Percentiles rank a stretch among this genome's conserved stretches.
These are phyloP conservation scores for Cytospora chrysosperma DNA, from an alignment of 2,329 filamentous ascomycete species.

Conservation along the genomic window DNA sequence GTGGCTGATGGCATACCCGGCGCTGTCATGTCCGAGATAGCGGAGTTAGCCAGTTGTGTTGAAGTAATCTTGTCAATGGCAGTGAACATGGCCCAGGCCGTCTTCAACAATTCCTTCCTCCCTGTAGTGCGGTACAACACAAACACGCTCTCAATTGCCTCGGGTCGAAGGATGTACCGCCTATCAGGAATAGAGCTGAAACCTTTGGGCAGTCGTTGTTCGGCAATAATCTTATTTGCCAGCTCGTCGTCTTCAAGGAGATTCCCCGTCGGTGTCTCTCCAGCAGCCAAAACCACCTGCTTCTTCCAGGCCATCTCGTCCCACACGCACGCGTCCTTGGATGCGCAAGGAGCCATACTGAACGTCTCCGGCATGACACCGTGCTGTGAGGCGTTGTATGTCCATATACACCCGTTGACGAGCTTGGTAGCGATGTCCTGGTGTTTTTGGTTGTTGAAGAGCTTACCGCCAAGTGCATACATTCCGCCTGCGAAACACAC, in stretches of 20 bases:
- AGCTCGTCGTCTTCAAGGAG: constrained; percentile 6
- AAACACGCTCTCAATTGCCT: constrained; percentile 25
- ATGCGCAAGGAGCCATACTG: constrained; percentile 40
- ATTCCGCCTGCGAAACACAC: constrained; percentile 53
- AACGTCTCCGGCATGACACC: constrained; percentile 55
- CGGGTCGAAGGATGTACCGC: constrained; percentile 22
- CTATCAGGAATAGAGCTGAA: constrained; percentile 14
- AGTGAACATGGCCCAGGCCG: constrained; percentile 23
- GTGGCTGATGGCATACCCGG: neutral
- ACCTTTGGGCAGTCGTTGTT: constrained; percentile 12
- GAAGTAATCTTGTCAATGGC: constrained; percentile 15
- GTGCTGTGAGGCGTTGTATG: constrained; percentile 46
- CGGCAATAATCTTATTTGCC: constrained; percentile 9
- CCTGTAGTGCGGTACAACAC: constrained; percentile 20
- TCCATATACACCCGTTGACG: constrained; percentile 51
- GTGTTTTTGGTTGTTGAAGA: constrained; percentile 42
- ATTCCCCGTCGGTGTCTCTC: constrained; percentile 11
- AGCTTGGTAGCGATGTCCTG: constrained; percentile 45
- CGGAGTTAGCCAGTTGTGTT: constrained; percentile 15
- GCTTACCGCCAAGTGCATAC: constrained; percentile 47
- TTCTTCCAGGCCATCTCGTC: constrained; percentile 32
- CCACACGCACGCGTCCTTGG: constrained; percentile 30
- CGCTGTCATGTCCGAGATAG: constrained; percentile 14
- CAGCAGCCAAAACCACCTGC: constrained; percentile 16
- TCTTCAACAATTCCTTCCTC: constrained; percentile 11